phyloP scores from a whole-genome alignment of 768 basidiomycete species.

The Leccinum incarnatum region DNA sequence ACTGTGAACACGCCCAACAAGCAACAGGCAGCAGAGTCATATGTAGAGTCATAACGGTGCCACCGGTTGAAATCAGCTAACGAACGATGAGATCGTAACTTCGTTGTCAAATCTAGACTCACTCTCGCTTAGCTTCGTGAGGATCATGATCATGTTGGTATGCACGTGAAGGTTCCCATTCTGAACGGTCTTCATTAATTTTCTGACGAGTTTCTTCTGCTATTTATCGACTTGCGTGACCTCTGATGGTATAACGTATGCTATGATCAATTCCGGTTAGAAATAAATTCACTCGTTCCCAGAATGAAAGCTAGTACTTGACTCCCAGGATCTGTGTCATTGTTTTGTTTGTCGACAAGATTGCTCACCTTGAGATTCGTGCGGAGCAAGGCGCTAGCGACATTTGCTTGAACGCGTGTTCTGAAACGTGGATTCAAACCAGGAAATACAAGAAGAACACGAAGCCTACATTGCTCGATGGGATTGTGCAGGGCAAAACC shows the following conservation, averaged over 20 bases:
- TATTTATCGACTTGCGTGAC: neutral
- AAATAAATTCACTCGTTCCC: slow-evolving; percentile 12
- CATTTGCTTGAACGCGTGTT: slow-evolving; percentile 11
- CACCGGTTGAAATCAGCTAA: neutral
- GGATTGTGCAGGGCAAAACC: slow-evolving; percentile 15
- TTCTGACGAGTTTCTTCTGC: slow-evolving; percentile 12
- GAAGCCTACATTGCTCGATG: slow-evolving; percentile 1
- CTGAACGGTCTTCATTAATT: slow-evolving; percentile 6
- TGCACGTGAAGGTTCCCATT: slow-evolving; percentile 13
- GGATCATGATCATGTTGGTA: slow-evolving; percentile 22
- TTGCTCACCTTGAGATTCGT: neutral
- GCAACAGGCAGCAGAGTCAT: no score
- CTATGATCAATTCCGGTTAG: neutral
- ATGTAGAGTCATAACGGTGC: no score
- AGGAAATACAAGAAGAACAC: neutral
- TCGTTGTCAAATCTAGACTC: slow-evolving; percentile 47
- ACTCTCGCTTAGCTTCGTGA: slow-evolving; percentile 23
- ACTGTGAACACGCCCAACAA: no score
- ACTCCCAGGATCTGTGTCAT: neutral
- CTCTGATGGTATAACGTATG: slow-evolving; percentile 2
- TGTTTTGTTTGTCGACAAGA: neutral
- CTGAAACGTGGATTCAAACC: slow-evolving; percentile 1
- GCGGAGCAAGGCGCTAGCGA: slow-evolving; percentile 16
- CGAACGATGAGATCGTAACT: slow-evolving; percentile 45
- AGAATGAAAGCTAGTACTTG: slow-evolving; percentile 12